phyloP scores from a whole-genome alignment of 345 rosid species.

The Cardiospermum halicacabum region DNA sequence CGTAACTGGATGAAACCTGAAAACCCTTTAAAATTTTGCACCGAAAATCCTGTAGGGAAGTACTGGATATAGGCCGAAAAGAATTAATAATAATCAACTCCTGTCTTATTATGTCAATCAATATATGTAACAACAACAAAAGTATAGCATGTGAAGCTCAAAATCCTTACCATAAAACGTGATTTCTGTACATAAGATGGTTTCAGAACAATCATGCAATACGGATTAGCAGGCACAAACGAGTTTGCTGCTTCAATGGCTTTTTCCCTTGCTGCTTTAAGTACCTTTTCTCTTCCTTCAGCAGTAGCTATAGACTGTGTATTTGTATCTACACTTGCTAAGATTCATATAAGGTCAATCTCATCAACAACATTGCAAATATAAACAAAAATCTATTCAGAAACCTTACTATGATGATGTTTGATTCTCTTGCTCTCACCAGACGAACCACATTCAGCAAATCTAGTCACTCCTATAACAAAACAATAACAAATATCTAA shows the following conservation, averaged over 20 bases:
- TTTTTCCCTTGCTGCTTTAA: constrained; percentile 64
- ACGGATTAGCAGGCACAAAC: constrained; percentile 61
- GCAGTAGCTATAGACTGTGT: constrained; percentile 63
- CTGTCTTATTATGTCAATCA: not conserved
- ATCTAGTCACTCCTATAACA: not conserved
- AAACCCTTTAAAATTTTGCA: constrained; percentile 27
- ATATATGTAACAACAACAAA: not conserved
- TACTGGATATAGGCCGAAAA: constrained; percentile 30
- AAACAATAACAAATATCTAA: constrained; percentile 2
- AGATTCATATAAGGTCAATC: too few species aligned
- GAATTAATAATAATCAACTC: too few species aligned
- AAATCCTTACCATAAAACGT: constrained; percentile 62
- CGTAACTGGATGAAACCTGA: constrained; percentile 38
- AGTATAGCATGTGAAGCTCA: constrained; percentile 4
- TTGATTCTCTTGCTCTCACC: not conserved
- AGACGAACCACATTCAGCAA: too few species aligned
- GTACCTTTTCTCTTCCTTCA: constrained; percentile 61
- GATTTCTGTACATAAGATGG: constrained; percentile 69
- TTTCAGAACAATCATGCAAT: constrained; percentile 65
- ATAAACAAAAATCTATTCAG: not conserved
- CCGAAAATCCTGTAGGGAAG: constrained; percentile 47
- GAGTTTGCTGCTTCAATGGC: constrained; percentile 61
- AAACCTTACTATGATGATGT: constrained; percentile 51
- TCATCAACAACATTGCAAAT: not conserved
- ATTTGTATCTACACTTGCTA: too few species aligned